A percentile compares a stretch with the other conserved stretches of the same genome.
These are phyloP conservation scores for Sugiyamaella americana DNA, from an alignment of 805 yeast genomes.

Conservation along the genomic window DNA sequence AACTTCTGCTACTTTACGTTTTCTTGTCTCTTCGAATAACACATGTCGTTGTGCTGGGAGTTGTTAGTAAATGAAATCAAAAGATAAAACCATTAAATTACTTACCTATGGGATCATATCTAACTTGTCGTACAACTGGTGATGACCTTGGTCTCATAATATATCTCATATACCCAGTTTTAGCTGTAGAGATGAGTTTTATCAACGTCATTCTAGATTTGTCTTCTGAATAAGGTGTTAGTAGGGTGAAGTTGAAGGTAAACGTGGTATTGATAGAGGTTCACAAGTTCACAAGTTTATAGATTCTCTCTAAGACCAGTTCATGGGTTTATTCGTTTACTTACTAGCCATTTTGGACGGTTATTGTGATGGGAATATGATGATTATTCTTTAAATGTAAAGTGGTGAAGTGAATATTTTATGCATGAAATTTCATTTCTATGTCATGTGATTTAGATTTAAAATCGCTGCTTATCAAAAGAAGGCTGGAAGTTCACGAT, in stretches of 20 bases:
- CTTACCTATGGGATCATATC: slow-evolving; percentile 70
- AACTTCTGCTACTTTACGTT: slow-evolving; percentile 56
- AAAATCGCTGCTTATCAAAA: no score
- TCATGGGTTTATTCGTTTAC: slow-evolving; percentile 4
- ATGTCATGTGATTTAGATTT: no score
- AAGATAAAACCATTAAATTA: slow-evolving; percentile 21
- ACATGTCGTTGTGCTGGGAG: slow-evolving; percentile 80
- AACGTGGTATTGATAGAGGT: no score
- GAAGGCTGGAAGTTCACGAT: no score
- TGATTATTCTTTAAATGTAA: no score
- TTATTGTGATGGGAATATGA: no score
- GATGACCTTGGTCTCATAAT: slow-evolving; percentile 77
- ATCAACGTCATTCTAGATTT: slow-evolving; percentile 77
- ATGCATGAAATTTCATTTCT: no score
- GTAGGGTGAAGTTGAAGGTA: no score
- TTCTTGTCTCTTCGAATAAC: slow-evolving; percentile 78
- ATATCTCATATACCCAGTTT: slow-evolving; percentile 82
- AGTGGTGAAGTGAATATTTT: no score
- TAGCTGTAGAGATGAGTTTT: slow-evolving; percentile 80
- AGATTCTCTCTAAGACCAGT: no score
- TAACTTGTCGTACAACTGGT: slow-evolving; percentile 68
- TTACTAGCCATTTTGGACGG: slow-evolving; percentile 15
- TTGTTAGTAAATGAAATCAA: slow-evolving; percentile 5
- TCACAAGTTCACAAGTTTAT: neutral
- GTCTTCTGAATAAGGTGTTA: slow-evolving; percentile 38